Evolutionary conservation across 176 grass and related monocot species (phyloP).

Genomic region (Oryza australiensis): DNA sequence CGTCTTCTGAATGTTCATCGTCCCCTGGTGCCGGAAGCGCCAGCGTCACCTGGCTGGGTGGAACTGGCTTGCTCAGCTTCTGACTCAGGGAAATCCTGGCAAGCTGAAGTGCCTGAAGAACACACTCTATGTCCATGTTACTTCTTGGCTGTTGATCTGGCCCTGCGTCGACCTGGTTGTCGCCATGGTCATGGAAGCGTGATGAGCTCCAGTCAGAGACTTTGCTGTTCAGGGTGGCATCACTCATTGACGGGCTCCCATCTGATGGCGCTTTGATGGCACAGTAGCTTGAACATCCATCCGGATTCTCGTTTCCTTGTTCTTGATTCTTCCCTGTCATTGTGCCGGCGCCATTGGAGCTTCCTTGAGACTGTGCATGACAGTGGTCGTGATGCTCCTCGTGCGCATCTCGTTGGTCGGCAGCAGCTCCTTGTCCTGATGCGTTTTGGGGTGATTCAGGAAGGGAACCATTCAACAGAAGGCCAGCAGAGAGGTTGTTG

Average conservation of each 20-base stretch:
- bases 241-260: slow-evolving; percentile 37
- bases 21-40: slow-evolving; percentile 44
- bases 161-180: slow-evolving; percentile 34
- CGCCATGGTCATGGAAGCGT: slow-evolving; percentile 37
- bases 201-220: slow-evolving; percentile 44
- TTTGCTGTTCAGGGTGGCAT: slow-evolving; percentile 41
- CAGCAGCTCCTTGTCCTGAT: neutral
- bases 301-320: slow-evolving; percentile 26
- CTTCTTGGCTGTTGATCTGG: slow-evolving; percentile 25
- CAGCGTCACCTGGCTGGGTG: slow-evolving; percentile 50
- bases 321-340: slow-evolving; percentile 15
- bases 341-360: slow-evolving; percentile 13
- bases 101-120: slow-evolving; percentile 67
- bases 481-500: neutral
- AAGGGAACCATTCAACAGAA: slow-evolving; percentile 12
- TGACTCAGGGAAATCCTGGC: slow-evolving; percentile 70
- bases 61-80: slow-evolving; percentile 46
- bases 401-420: slow-evolving; percentile 25
- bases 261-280: slow-evolving; percentile 39
- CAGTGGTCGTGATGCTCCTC: slow-evolving; percentile 6
- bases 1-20: slow-evolving; percentile 11
- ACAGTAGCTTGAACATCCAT: slow-evolving; percentile 37
- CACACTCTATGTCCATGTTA: slow-evolving; percentile 37
- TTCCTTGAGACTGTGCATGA: slow-evolving; percentile 11
- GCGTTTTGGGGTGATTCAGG: slow-evolving; percentile 22